phyloP scores from a whole-genome alignment of 169 alveolate species.

The Plasmodium sp. region DNA sequence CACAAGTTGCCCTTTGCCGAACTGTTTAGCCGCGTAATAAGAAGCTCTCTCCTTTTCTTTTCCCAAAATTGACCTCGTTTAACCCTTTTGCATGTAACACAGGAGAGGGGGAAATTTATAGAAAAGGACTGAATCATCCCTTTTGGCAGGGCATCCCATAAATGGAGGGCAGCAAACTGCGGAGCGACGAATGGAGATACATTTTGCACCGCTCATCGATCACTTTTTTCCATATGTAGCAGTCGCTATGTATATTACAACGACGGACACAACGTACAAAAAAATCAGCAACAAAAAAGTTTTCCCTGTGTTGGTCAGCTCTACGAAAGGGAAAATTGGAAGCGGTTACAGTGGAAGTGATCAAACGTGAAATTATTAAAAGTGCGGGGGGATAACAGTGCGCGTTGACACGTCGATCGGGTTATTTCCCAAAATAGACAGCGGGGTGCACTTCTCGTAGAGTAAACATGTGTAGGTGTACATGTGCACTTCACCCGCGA shows the following conservation, averaged over 20 bases:
- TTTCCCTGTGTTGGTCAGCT: conserved; percentile 67
- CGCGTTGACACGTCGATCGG: background rate
- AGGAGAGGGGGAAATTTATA: background rate
- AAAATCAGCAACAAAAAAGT: conserved; percentile 57
- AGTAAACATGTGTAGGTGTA: background rate
- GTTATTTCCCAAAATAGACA: background rate
- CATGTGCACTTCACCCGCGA: background rate
- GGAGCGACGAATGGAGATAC: conserved; percentile 1
- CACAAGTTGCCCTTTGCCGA: background rate
- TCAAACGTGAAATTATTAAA: background rate
- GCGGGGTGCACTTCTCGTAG: background rate
- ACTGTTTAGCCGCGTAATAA: background rate
- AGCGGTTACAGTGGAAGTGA: background rate
- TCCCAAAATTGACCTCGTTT: background rate
- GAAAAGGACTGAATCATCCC: background rate
- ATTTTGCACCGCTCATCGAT: background rate
- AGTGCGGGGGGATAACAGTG: background rate
- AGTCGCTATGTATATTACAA: conserved; percentile 57
- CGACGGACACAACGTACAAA: conserved; percentile 47
- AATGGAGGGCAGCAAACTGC: background rate
- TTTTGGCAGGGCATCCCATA: background rate
- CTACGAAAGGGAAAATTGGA: conserved; percentile 2
- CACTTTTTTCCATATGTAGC: conserved; percentile 15
- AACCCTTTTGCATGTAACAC: background rate
- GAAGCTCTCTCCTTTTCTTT: background rate